Percentiles rank a stretch among this genome's conserved stretches.
Evolutionary conservation across 1,139 yeast genomes (phyloP).

Genomic region (Lodderomyces beijingensis): DNA sequence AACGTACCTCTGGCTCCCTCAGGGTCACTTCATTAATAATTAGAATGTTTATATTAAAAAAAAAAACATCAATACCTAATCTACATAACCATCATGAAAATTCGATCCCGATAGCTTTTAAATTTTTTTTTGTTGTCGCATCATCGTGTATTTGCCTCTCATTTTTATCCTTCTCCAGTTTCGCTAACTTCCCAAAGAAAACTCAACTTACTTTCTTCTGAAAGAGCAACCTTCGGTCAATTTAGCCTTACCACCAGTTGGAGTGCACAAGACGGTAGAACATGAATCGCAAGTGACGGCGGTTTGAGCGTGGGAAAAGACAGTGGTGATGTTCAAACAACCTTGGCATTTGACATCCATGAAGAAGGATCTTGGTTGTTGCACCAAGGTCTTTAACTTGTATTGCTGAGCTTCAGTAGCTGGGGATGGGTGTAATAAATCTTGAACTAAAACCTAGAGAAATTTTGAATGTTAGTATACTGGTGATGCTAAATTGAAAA

Average conservation of each 20-base stretch:
- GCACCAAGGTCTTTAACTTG: constrained; percentile 96
- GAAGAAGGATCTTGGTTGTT: constrained; percentile 97
- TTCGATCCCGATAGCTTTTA: no score
- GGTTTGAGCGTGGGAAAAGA: constrained; percentile 99
- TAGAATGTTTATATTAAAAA: no score
- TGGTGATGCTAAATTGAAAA: no score
- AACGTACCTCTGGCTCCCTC: no score
- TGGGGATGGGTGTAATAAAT: constrained; percentile 95
- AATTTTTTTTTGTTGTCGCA: no score
- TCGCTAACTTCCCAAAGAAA: no score
- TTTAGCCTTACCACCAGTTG: constrained; percentile 99
- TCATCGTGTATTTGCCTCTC: no score
- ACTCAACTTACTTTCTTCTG: constrained; percentile 83
- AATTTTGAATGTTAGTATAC: no score
- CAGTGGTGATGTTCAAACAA: constrained; percentile 97
- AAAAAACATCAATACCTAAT: no score
- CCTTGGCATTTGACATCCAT: constrained; percentile 99
- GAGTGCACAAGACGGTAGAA: constrained; percentile 97
- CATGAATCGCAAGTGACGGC: constrained; percentile 99
- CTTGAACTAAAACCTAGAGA: constrained; percentile 84
- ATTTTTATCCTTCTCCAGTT: no score
- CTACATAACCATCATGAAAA: no score
- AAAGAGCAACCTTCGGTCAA: constrained; percentile 98
- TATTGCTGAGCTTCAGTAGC: constrained; percentile 95
- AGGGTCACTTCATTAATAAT: no score